A percentile compares a stretch with the other conserved stretches of the same genome.
Evolutionary conservation across 345 rosid species (phyloP).

Genomic region (Aquilaria malaccensis): DNA sequence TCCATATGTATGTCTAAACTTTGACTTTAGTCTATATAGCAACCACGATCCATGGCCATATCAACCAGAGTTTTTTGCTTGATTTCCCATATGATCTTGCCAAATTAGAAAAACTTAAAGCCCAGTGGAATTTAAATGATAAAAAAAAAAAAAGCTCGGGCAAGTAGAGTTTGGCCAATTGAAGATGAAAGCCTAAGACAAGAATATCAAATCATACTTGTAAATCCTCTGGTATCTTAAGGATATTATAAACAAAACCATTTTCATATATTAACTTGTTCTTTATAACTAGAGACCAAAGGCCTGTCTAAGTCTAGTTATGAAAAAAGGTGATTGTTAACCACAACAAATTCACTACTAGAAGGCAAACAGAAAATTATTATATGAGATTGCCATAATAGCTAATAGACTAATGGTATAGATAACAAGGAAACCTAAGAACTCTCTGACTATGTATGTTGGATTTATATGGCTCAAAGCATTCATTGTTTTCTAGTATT

Average conservation of each 20-base stretch:
- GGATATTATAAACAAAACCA: constrained; percentile 2
- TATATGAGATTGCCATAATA: background rate
- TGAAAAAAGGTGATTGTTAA: constrained; percentile 94
- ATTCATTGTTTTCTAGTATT: constrained; percentile 92
- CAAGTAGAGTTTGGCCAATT: background rate
- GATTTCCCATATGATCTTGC: constrained; percentile 10
- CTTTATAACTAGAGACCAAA: too few species aligned
- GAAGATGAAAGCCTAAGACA: too few species aligned
- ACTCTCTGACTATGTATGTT: constrained; percentile 89
- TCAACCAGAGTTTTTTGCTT: constrained; percentile 8
- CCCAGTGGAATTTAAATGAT: background rate
- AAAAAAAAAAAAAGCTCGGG: background rate
- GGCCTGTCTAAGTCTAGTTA: constrained; percentile 54
- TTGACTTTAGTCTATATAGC: constrained; percentile 9
- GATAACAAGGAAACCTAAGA: constrained; percentile 42
- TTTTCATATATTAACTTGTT: background rate
- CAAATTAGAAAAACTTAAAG: constrained; percentile 1
- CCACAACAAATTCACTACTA: constrained; percentile 92
- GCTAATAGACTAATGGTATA: background rate
- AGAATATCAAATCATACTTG: background rate
- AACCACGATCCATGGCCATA: constrained; percentile 10
- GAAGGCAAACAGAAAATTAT: constrained; percentile 8
- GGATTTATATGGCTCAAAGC: constrained; percentile 93
- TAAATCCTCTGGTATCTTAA: constrained; percentile 1
- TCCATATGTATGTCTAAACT: constrained; percentile 11